Evolutionary conservation across 139 green algal species (phyloP).

Genomic region (Pleodorina starrii): DNA sequence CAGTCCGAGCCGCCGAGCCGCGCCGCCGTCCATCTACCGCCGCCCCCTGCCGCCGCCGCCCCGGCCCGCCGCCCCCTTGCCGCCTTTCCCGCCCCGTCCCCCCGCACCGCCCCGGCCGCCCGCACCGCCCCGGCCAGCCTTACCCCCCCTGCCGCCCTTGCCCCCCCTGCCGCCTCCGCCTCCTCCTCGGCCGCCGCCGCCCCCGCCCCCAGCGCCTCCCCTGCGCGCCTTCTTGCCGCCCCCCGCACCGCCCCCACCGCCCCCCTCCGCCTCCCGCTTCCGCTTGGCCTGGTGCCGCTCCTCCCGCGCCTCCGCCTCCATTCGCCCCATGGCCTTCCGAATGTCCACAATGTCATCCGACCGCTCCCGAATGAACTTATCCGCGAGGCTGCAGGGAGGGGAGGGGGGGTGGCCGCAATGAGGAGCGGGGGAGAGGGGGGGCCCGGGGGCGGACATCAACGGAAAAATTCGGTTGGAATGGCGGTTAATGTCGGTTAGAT

Average conservation of each 20-base stretch:
- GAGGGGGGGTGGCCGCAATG: too few species aligned
- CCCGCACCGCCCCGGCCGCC: slow-evolving; percentile 9
- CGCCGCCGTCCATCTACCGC: too few species aligned
- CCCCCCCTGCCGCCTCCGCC: background rate
- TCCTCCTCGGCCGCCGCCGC: background rate
- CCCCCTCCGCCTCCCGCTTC: background rate
- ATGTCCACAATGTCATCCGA: slow-evolving; percentile 86
- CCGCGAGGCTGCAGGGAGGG: slow-evolving; percentile 63
- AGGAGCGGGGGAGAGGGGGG: background rate
- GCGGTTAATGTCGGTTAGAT: background rate
- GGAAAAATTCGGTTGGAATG: background rate
- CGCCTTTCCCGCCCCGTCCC: background rate
- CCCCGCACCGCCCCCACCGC: slow-evolving; percentile 20
- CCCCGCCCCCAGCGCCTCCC: background rate
- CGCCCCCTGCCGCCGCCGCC: too few species aligned
- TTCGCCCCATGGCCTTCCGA: slow-evolving; percentile 63
- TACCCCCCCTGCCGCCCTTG: background rate
- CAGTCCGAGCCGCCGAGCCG: too few species aligned
- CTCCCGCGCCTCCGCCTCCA: slow-evolving; percentile 70
- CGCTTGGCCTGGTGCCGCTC: slow-evolving; percentile 55
- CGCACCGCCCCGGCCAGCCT: too few species aligned
- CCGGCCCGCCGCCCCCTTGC: too few species aligned
- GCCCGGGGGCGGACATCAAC: background rate
- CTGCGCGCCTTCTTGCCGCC: slow-evolving; percentile 26
- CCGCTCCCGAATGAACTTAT: slow-evolving; percentile 79